phyloP scores from a whole-genome alignment of 768 basidiomycete species.

The Podaxis pistillaris region DNA sequence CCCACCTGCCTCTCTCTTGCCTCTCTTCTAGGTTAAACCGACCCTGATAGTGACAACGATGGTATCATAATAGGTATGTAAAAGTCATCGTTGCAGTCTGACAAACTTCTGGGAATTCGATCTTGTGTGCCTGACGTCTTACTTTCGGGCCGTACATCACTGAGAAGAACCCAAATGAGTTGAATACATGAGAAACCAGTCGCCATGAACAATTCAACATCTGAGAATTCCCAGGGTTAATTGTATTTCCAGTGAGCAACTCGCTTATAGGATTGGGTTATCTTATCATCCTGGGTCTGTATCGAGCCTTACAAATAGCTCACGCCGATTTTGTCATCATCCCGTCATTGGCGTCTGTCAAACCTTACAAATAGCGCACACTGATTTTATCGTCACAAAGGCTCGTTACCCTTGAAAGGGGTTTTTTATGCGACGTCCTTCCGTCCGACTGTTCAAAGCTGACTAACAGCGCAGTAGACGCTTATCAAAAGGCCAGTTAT shows the following conservation, averaged over 20 bases:
- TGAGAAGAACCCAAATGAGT: no score
- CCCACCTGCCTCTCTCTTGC: not conserved
- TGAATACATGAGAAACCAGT: no score
- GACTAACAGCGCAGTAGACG: not conserved
- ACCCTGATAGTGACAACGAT: not conserved
- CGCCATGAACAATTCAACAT: no score
- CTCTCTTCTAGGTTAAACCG: not conserved
- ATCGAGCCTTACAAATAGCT: not conserved
- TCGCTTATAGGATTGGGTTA: not conserved
- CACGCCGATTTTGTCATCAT: not conserved
- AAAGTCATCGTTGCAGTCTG: not conserved
- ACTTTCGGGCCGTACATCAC: not conserved
- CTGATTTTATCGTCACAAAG: not conserved
- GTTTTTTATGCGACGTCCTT: not conserved
- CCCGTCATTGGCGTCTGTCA: not conserved
- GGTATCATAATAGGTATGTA: not conserved
- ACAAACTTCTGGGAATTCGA: not conserved
- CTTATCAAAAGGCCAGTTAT: not conserved
- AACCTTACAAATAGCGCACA: not conserved
- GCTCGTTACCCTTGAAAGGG: not conserved
- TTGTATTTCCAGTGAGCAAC: no score
- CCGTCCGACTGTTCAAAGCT: not conserved
- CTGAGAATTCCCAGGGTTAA: no score
- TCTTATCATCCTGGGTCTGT: constrained; percentile 5
- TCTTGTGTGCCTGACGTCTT: not conserved